phyloP scores from a whole-genome alignment of 2,329 filamentous ascomycete genomes.

The Fusarium armeniacum region DNA sequence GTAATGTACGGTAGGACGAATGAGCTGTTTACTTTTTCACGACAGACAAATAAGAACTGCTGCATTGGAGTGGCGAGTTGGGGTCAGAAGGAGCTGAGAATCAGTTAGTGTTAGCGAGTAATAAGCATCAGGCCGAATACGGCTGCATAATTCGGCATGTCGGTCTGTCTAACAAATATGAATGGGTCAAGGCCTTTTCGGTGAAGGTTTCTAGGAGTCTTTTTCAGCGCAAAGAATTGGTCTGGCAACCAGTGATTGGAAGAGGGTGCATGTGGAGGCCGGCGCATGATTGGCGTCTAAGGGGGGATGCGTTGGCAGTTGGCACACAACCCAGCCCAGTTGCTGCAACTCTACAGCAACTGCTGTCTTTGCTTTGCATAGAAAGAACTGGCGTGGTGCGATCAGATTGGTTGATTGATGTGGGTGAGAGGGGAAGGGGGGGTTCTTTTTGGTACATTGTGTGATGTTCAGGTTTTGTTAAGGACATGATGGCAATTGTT shows the following conservation, averaged over 20 bases:
- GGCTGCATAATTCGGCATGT: slow-evolving; percentile 41
- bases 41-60: slow-evolving; percentile 23
- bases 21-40: slow-evolving; percentile 16
- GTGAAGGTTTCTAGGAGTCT: slow-evolving; percentile 19
- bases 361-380: slow-evolving; percentile 48
- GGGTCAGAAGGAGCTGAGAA: slow-evolving; percentile 34
- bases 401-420: slow-evolving; percentile 36
- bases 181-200: slow-evolving; percentile 28
- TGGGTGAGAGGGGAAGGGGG: slow-evolving; percentile 31
- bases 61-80: slow-evolving; percentile 33
- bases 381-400: slow-evolving; percentile 45
- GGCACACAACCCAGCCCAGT: slow-evolving; percentile 36
- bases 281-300: slow-evolving; percentile 52
- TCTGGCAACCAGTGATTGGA: slow-evolving; percentile 48
- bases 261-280: slow-evolving; percentile 38
- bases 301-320: slow-evolving; percentile 49
- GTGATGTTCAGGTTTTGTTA: slow-evolving; percentile 21
- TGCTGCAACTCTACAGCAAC: slow-evolving; percentile 39
- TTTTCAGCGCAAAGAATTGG: slow-evolving; percentile 23
- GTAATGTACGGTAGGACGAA: slow-evolving; percentile 25
- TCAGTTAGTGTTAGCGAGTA: slow-evolving; percentile 4
- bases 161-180: slow-evolving; percentile 44
- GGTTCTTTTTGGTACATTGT: slow-evolving; percentile 15
- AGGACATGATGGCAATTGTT: slow-evolving; percentile 33
- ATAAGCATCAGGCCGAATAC: slow-evolving; percentile 20